These are phyloP conservation scores for Lepiota brunneoincarnata DNA, from an alignment of 768 basidiomycete species.

Conservation along the genomic window DNA sequence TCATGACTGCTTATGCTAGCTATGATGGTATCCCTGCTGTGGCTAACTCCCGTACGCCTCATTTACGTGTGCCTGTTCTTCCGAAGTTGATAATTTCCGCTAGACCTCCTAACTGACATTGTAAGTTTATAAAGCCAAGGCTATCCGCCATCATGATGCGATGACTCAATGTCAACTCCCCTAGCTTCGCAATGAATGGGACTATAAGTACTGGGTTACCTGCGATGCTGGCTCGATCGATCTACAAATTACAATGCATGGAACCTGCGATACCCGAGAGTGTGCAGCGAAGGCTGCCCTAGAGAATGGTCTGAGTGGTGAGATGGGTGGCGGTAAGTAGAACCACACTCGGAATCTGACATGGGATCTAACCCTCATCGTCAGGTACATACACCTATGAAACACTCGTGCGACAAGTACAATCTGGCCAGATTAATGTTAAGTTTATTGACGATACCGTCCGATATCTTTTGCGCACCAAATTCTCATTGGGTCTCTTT, in stretches of 20 bases:
- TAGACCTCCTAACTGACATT: slow-evolving; percentile 57
- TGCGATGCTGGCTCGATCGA: slow-evolving; percentile 63
- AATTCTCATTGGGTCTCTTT: slow-evolving; percentile 62
- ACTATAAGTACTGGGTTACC: slow-evolving; percentile 63
- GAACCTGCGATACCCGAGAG: slow-evolving; percentile 56
- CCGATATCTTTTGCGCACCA: slow-evolving; percentile 49
- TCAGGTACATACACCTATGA: slow-evolving; percentile 55
- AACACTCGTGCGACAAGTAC: slow-evolving; percentile 61
- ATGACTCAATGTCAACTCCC: background rate
- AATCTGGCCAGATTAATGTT: slow-evolving; percentile 49
- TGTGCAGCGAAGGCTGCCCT: slow-evolving; percentile 57
- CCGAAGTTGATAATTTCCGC: background rate
- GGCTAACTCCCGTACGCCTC: slow-evolving; percentile 50
- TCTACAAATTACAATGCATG: slow-evolving; percentile 51
- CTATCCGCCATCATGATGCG: background rate
- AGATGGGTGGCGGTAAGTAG: slow-evolving; percentile 61
- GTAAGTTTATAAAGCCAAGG: slow-evolving; percentile 28
- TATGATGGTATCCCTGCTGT: slow-evolving; percentile 67
- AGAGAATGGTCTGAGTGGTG: slow-evolving; percentile 53
- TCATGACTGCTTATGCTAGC: slow-evolving; percentile 72
- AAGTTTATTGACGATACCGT: slow-evolving; percentile 56
- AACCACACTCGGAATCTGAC: background rate
- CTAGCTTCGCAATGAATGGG: slow-evolving; percentile 65
- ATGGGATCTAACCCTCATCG: background rate
- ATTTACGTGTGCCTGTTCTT: background rate